phyloP scores from a whole-genome alignment of 2,329 filamentous ascomycete genomes.

The Fusarium clavum region DNA sequence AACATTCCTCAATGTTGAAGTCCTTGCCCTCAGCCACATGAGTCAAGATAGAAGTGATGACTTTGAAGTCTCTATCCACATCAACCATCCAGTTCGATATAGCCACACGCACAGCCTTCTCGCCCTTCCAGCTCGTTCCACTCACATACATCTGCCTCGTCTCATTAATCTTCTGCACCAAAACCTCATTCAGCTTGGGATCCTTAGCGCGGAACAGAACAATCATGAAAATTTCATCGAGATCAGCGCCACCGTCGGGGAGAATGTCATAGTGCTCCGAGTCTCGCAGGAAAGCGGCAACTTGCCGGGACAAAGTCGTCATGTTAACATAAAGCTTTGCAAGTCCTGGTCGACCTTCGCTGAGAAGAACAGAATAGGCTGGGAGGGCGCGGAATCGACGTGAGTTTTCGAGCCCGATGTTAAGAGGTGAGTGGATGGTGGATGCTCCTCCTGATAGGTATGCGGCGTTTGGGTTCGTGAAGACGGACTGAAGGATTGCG shows the following conservation, averaged over 20 bases:
- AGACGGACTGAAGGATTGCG: constrained; percentile 69
- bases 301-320: constrained; percentile 74
- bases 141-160: constrained; percentile 83
- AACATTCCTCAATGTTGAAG: constrained; percentile 44
- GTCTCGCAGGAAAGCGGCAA: constrained; percentile 72
- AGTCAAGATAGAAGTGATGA: constrained; percentile 74
- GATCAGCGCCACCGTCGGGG: constrained; percentile 58
- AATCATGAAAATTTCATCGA: constrained; percentile 69
- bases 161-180: constrained; percentile 80
- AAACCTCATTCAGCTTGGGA: constrained; percentile 66
- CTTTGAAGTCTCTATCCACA: constrained; percentile 70
- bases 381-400: constrained; percentile 91
- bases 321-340: constrained; percentile 77
- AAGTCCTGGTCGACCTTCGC: constrained; percentile 78
- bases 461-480: constrained; percentile 85
- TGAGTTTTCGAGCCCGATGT: constrained; percentile 91
- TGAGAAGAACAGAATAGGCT: constrained; percentile 81
- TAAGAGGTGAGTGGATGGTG: constrained; percentile 80
- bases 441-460: constrained; percentile 69
- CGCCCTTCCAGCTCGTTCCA: constrained; percentile 80
- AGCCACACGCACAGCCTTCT: constrained; percentile 82
- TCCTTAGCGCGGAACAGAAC: constrained; percentile 83
- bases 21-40: constrained; percentile 55
- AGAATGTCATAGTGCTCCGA: constrained; percentile 75
- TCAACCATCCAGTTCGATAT: constrained; percentile 87